A percentile compares a stretch with the other conserved stretches of the same genome.
Evolutionary conservation across 768 basidiomycete genomes (phyloP).

Genomic region (Sporobolomyces phaffii): DNA sequence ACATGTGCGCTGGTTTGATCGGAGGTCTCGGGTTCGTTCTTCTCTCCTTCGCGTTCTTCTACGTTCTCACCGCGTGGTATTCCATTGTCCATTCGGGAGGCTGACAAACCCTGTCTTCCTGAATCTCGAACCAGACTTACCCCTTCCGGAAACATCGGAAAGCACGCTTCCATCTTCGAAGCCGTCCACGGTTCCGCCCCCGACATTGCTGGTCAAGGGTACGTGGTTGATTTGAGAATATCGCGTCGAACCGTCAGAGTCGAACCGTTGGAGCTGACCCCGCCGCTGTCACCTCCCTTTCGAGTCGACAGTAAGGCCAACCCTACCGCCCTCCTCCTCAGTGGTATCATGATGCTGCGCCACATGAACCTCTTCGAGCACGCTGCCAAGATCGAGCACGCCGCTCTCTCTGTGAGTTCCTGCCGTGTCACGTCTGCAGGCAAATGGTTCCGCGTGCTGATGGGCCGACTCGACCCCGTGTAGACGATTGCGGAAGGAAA

Average conservation of each 20-base stretch:
- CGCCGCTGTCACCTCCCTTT: accelerated
- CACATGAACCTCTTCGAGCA: conserved; percentile 85
- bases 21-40: conserved; percentile 69
- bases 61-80: too few relatives aligned
- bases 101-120: too few relatives aligned
- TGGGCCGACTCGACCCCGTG: too few relatives aligned
- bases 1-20: conserved; percentile 98
- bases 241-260: too few relatives aligned
- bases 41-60: too few relatives aligned
- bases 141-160: conserved; percentile 41
- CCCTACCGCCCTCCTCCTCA: conserved; percentile 95
- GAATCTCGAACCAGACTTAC: too few relatives aligned
- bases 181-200: conserved; percentile 98
- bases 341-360: conserved; percentile 96
- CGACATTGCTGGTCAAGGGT: conserved; percentile 79
- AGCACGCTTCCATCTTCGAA: conserved; percentile 99
- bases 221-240: conserved; percentile 16
- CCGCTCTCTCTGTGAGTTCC: conserved; percentile 68
- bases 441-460: too few relatives aligned
- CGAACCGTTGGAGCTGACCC: neutral
- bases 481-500: conserved; percentile 96
- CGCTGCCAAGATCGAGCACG: conserved; percentile 85
- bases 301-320: conserved; percentile 80
- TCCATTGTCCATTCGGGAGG: neutral
- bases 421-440: neutral